Base-by-base conservation (phyloP, 2,329 filamentous ascomycete species). In the Colletotrichum costaricense region DNA sequence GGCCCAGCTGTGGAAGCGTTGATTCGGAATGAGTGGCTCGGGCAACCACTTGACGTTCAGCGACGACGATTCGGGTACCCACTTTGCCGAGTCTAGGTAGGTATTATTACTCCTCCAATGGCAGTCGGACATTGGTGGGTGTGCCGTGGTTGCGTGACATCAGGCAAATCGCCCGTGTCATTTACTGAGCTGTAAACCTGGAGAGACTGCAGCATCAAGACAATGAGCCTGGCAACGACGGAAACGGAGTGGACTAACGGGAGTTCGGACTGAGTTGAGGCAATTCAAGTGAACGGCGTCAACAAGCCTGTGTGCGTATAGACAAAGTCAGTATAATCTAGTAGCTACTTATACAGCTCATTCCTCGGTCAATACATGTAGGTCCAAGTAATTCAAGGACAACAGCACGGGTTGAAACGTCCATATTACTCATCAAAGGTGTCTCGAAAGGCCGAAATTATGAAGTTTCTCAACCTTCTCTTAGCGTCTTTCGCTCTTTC, bases 21-120 rank as follows among this genome's bases (percentile, higher is more conserved):
- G 12, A 9, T 65, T 65, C 63, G 63, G 63, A 8, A 30, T 11
- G 30, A 46, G 33, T 57, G 24, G 28, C 52, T 55, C 63, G 63
- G 63, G 26, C 9, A 24, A n/a, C 8, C 30, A 8, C 12, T 64
- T 55, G 4, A 55, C 49, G n/a, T 26, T 14, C 16, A 19, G n/a
- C 12, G 16, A 19, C 19, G 5, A 57, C 3, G 2, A 19, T 11
- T 9, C 8, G 24, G 22, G 4, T 55, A 12, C 11, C 4, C 49
- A 16, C 35, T 22, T 26, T 57, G 63, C 60, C 67, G 59, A 70
- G 67, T 14, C 35, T 16, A 16, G 22, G 5, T 8, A 16, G 22
- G 5, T 4, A n/a, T 12, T 59, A 26, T 49, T 54, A 55, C 38
- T 70, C 60, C 60, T 70, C 67, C 60, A 59, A 65, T 65, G 19